Base-by-base conservation (phyloP, 225 moss, liverwort and hornwort species). In the Thuidium tamariscinum region DNA sequence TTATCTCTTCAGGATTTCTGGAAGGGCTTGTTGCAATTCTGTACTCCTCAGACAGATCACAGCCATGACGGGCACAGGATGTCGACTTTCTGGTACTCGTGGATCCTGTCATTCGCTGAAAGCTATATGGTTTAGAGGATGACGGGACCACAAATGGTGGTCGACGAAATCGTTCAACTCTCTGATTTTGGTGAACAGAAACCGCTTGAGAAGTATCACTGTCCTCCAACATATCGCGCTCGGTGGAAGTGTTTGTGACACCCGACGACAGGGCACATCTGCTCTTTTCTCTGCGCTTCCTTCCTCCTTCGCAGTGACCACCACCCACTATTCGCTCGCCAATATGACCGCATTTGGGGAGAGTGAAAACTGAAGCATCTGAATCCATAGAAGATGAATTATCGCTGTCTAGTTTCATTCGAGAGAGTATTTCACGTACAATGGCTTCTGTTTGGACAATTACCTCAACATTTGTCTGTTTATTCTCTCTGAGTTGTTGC, bases 351-450 rank as follows among this genome's bases (percentile, higher is more conserved):
- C n/a, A 61, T 59, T 61, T 75, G 19, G 68, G 76, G 37, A 69
- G 55, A 81, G 44, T 46, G 62, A 46, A 76, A 81, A 62, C 16
- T 63, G 88, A 87, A 74, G 79, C 73, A 67, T 85, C 88, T 74
- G 83, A 86, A 83, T 90, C 88, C 48, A 67, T 11, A 60, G 86
- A 86, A 80, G 86, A 29, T 64, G 90, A 83, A 75, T 46, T 83
- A 44, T 83, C 52, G n/a, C 42, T 86, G 54, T 82, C 89, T 39
- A 77, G 32, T 68, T 85, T 85, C 89, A 89, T 87, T 74, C 83
- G 83, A 83, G 87, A 63, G 26, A 91, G 89, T 75, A 89, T 75
- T 60, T 91, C 91, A 26, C 87, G 89, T 62, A 91, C 83, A 86
- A 89, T 74, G 34, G 85, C 89, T 73, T 91, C 87, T 55, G 85